Evolutionary conservation across 2,329 filamentous ascomycete species (phyloP), one percentile per base, ranked within the genome.

Genomic region (Zasmidium angulare): DNA sequence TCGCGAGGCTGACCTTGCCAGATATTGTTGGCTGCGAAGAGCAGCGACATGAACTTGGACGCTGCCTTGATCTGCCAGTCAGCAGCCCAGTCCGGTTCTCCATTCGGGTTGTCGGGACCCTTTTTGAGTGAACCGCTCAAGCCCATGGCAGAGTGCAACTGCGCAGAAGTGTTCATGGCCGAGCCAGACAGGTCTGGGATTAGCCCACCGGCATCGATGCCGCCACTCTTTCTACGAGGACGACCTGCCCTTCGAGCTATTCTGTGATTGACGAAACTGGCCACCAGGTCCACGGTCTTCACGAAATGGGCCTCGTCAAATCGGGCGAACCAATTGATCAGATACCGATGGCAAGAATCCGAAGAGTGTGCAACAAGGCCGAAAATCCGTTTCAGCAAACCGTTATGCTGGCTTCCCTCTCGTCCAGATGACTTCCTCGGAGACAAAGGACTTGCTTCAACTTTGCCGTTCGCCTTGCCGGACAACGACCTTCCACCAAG

Each of bases 21-120:
- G 51, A 69, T 81, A 60, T 88, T 89, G 75, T 96, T 97, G 23
- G 92, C 92, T 1, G 88, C 84, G 70, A 96, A 96, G 1, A 96
- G 74, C 21, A 96, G 75, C 10, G 89, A 86, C 81, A 96, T 88
- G 1, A 96, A 86, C 66, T 88, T 87, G 2, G 91, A 88, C 7
- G 89, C 89, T 11, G 90, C 90, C 72, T 86, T 89, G 58, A 96
- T 85, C 74, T 96, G 92, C 93, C 93, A 97, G 70, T 96, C 93
- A 59, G 93, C 90, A 20, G 83, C 81, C 71, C 95, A 96, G 0
- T 86, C 76, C 24, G 79, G 76, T 46, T 78, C 76, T 29, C 84
- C 82, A 55, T 84, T 65, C 9, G 84, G 20, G 78, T 73, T 69
- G 82, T 85, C 70, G 84, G 62, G 86, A 11, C 79, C 76, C 70